Conservation (phyloP, 177 flowering plant species). For the Vitis hybrid region DNA sequence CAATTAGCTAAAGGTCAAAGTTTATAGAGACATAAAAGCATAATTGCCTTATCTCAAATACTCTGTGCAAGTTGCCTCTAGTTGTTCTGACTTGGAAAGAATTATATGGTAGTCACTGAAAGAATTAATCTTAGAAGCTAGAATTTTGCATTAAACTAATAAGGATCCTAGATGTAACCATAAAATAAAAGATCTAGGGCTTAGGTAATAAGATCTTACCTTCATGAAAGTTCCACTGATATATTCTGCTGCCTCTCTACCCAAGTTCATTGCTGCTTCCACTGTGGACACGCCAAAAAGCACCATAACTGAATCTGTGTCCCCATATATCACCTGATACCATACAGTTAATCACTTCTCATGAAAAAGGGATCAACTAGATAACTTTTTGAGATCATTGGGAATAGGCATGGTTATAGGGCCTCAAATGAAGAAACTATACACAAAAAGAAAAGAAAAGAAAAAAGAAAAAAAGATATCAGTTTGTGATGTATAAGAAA, state of each 20-base stretch:
- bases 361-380: background rate
- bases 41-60: no score
- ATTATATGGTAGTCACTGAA: no score
- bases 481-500: no score
- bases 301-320: slow-evolving; percentile 99
- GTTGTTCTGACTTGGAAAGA: no score
- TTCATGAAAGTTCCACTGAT: slow-evolving; percentile 85
- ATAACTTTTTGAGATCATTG: background rate
- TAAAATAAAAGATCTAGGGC: background rate
- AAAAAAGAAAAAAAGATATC: no score
- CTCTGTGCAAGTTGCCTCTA: no score
- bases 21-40: no score
- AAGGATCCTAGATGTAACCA: background rate
- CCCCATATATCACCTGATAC: slow-evolving; percentile 90
- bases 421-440: background rate
- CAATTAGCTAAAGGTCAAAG: no score
- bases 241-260: slow-evolving; percentile 95
- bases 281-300: slow-evolving; percentile 88
- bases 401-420: background rate
- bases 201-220: slow-evolving; percentile 30
- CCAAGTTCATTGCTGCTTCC: slow-evolving; percentile 86
- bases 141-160: background rate
- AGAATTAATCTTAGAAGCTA: background rate
- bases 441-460: background rate
- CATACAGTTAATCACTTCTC: slow-evolving; percentile 1